Evolutionary conservation across 192 early-diverging fungal genomes (phyloP), one percentile per base, ranked within the genome.

Genomic region (Gryganskiella cystojenkinii): DNA sequence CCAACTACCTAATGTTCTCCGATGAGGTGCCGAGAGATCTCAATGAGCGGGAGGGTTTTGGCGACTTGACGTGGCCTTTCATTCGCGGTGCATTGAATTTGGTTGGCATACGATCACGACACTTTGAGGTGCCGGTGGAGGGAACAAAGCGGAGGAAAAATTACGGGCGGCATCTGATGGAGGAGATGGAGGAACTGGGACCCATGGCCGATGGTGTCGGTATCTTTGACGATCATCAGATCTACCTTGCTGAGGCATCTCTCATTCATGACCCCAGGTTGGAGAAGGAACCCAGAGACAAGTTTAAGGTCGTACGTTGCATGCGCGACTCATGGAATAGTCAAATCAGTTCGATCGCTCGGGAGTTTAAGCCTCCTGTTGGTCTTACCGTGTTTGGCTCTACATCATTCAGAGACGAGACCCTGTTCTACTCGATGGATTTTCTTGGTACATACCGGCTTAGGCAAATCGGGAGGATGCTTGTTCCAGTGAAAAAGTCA

Each of bases 1-100:
- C 35, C 22, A 31, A 69, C 27, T 53, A 61, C 22, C 13, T 69
- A 0, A 35, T 24, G 0, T 62, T 56, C 30, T 19, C 3, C 3
- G 53, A 56, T 20, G 30, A 61, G 22, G 52, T 70, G 28, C 42
- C 50, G 4, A 56, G 31, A 17, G n/a, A 20, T 27, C 42, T 70
- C n/a, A 70, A 70, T 31, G 68, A 70, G 44, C 40, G 59, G 17
- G 68, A 62, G 33, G 59, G 52, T 4, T 70, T 70, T 43, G 69
- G 42, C 0, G 69, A 71, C 11, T 37, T 63, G 13, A 63, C 69
- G 2, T 71, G 69, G 69, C 22, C 43, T 43, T 71, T 71, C 22
- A 71, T 71, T 42, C 59, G 69, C 0, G 44, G 33, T 40, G 69
- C 69, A 20, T 34, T 71, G 54, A 57, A 19, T 9, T 20, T 71